Conservation (phyloP, 768 basidiomycete genomes). For the Psilocybe azurescens region DNA sequence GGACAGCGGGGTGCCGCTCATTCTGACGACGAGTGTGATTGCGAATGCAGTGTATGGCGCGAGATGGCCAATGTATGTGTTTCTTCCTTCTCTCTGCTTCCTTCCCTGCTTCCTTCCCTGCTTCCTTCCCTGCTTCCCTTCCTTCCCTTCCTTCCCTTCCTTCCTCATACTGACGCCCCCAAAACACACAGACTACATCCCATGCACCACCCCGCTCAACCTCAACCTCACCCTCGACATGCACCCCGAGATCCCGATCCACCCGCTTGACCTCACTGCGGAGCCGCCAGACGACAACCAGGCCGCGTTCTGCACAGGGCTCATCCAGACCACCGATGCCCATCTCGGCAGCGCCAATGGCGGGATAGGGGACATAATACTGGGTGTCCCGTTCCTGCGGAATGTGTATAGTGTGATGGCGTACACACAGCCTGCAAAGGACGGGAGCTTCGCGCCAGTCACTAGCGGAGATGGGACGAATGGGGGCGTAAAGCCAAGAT, state of each 20-base stretch:
- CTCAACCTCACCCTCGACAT: conserved; percentile 67
- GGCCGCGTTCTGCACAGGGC: conserved; percentile 55
- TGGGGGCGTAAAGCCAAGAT: conserved; percentile 7
- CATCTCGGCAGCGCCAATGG: conserved; percentile 40
- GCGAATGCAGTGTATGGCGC: conserved; percentile 84
- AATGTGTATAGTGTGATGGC: conserved; percentile 82
- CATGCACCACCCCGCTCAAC: conserved; percentile 77
- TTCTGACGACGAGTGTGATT: conserved; percentile 64
- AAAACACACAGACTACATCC: not conserved
- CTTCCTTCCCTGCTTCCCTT: too few species aligned
- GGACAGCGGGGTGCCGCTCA: conserved; percentile 73
- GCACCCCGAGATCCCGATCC: conserved; percentile 61
- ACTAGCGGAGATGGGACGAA: conserved; percentile 11
- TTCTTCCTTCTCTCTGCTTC: not conserved
- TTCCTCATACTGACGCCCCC: too few species aligned
- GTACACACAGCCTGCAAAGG: conserved; percentile 51
- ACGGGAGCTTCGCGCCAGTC: conserved; percentile 49
- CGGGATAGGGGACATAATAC: conserved; percentile 68
- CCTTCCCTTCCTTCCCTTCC: too few species aligned
- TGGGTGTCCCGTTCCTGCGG: conserved; percentile 83
- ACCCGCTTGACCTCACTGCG: conserved; percentile 76
- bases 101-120: too few species aligned
- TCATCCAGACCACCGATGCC: conserved; percentile 64
- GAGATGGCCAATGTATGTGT: conserved; percentile 68
- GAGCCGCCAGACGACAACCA: conserved; percentile 47